Evolutionary conservation across 2,329 filamentous ascomycete species (phyloP).

Genomic region (Hirsutella rhossiliensis): DNA sequence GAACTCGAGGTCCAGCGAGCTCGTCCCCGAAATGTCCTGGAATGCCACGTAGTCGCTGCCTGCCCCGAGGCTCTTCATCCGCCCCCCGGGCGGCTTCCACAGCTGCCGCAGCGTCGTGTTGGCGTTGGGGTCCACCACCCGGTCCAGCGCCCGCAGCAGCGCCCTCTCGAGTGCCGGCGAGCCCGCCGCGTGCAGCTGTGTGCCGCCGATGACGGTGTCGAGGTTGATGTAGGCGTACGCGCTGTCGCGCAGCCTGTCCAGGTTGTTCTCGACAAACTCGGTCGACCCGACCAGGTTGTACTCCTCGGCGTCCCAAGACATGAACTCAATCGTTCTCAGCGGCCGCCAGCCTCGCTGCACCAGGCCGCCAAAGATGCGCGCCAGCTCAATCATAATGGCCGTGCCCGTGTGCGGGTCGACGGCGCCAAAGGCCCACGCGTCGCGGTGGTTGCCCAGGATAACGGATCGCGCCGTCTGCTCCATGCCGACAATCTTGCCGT

Average conservation of each 20-base stretch:
- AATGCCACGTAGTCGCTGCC: slow-evolving; percentile 82
- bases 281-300: slow-evolving; percentile 93
- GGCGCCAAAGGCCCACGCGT: slow-evolving; percentile 84
- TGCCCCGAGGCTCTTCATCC: slow-evolving; percentile 58
- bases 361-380: slow-evolving; percentile 72
- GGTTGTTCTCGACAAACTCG: slow-evolving; percentile 81
- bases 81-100: slow-evolving; percentile 55
- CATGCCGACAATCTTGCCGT: slow-evolving; percentile 71
- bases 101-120: slow-evolving; percentile 63
- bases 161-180: slow-evolving; percentile 69
- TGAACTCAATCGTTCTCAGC: slow-evolving; percentile 89
- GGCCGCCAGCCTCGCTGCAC: slow-evolving; percentile 73
- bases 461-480: slow-evolving; percentile 76
- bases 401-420: slow-evolving; percentile 80
- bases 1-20: slow-evolving; percentile 78
- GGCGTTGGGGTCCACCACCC: slow-evolving; percentile 57
- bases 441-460: slow-evolving; percentile 85
- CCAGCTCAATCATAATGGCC: slow-evolving; percentile 81
- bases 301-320: slow-evolving; percentile 88
- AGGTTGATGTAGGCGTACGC: slow-evolving; percentile 87
- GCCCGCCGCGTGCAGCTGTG: slow-evolving; percentile 62
- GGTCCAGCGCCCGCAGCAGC: slow-evolving; percentile 60
- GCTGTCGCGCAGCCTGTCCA: slow-evolving; percentile 58
- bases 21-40: slow-evolving; percentile 80
- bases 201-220: slow-evolving; percentile 67